A percentile compares a stretch with the other conserved stretches of the same genome.
These are phyloP conservation scores for Fusarium decemcellulare DNA, from an alignment of 2,329 filamentous ascomycete species.

Conservation along the genomic window DNA sequence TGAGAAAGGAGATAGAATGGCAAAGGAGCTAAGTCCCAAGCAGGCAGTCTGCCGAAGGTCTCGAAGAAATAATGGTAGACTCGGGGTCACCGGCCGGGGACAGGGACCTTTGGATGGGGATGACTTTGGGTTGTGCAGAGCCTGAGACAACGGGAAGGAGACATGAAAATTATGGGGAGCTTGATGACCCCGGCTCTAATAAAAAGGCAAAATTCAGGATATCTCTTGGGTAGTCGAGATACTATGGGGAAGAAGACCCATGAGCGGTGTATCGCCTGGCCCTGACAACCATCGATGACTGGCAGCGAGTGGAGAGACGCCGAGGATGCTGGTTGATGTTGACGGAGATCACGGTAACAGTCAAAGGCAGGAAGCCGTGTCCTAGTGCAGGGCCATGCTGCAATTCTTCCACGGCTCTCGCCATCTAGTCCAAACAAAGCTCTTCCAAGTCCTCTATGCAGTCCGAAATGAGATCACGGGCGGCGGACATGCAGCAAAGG, in stretches of 20 bases:
- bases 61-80: slow-evolving; percentile 44
- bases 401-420: slow-evolving; percentile 41
- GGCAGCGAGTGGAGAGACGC: slow-evolving; percentile 28
- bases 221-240: slow-evolving; percentile 29
- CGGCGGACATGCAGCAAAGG: slow-evolving; percentile 36
- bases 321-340: slow-evolving; percentile 19
- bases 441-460: slow-evolving; percentile 30
- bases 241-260: slow-evolving; percentile 29
- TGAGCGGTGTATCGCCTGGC: slow-evolving; percentile 33
- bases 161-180: slow-evolving; percentile 54
- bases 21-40: slow-evolving; percentile 37
- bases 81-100: slow-evolving; percentile 47
- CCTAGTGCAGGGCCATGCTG: slow-evolving; percentile 44
- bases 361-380: slow-evolving; percentile 50
- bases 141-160: slow-evolving; percentile 59
- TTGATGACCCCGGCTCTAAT: slow-evolving; percentile 48
- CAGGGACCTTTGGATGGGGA: slow-evolving; percentile 47
- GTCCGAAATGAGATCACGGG: slow-evolving; percentile 39
- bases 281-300: slow-evolving; percentile 22
- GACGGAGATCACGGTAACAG: slow-evolving; percentile 39
- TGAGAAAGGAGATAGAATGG: slow-evolving; percentile 31
- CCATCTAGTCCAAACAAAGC: slow-evolving; percentile 49
- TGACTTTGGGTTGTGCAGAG: slow-evolving; percentile 56
- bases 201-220: slow-evolving; percentile 31
- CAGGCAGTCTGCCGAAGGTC: slow-evolving; percentile 42